These are phyloP conservation scores for Entonaema liquescens DNA, from an alignment of 495 filamentous ascomycete genomes.

Conservation along the genomic window DNA sequence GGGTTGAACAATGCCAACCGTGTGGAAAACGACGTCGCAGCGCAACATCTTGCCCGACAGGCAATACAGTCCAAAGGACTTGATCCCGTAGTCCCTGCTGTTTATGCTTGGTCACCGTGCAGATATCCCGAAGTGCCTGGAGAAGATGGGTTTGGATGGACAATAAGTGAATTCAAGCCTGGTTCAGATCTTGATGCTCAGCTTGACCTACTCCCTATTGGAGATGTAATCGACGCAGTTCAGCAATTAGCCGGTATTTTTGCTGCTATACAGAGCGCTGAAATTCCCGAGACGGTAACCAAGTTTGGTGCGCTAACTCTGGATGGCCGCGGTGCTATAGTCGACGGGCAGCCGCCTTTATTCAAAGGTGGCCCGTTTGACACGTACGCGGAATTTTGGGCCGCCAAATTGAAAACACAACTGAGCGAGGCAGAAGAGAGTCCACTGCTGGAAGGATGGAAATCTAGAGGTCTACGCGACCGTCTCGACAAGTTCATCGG, in stretches of 20 bases:
- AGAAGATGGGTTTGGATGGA: conserved; percentile 16
- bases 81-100: conserved; percentile 1
- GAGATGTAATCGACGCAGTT: conserved; percentile 4
- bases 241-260: conserved; percentile 9
- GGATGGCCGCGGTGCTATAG: conserved; percentile 2
- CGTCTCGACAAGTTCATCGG: too few relatives aligned
- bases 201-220: background rate
- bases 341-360: background rate
- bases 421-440: too few relatives aligned
- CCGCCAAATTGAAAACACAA: too few relatives aligned
- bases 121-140: conserved; percentile 5
- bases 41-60: conserved; percentile 5
- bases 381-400: too few relatives aligned
- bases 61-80: background rate
- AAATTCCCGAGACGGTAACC: conserved; percentile 7
- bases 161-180: conserved; percentile 8
- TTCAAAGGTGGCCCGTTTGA: background rate
- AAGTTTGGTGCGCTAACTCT: conserved; percentile 11
- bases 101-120: conserved; percentile 16
- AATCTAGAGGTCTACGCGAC: too few relatives aligned
- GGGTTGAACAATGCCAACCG: conserved; percentile 13
- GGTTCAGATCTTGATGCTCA: conserved; percentile 7
- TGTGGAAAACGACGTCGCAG: conserved; percentile 14
- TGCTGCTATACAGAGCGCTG: conserved; percentile 1
- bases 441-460: too few relatives aligned